Evolutionary conservation across 1,284 basidiomycete genomes (phyloP).

Genomic region (Cystobasidium pallidum): DNA sequence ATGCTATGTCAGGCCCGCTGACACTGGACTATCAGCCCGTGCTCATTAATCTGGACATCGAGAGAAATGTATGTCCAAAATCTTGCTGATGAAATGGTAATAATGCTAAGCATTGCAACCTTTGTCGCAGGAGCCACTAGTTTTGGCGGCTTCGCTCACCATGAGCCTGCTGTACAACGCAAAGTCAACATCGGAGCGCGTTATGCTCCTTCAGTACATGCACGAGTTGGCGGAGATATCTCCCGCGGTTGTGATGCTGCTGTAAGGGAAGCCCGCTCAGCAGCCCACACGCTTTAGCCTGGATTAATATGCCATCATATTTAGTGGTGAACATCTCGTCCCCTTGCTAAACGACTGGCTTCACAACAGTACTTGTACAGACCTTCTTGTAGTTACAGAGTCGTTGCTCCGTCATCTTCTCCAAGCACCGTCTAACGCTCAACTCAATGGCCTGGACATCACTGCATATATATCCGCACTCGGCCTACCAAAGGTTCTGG

Average conservation of each 20-base stretch:
- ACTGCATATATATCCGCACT: constrained; percentile 32
- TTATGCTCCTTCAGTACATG: constrained; percentile 25
- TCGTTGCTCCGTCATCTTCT: constrained; percentile 1
- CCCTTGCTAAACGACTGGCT: constrained; percentile 2
- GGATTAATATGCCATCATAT: no score
- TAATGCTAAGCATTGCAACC: neutral
- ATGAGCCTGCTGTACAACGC: constrained; percentile 19
- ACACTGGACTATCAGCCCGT: constrained; percentile 1
- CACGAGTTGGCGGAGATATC: constrained; percentile 37
- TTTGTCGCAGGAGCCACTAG: constrained; percentile 30
- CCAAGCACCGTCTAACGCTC: constrained; percentile 3
- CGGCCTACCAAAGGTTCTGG: constrained; percentile 29
- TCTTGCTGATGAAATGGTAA: neutral
- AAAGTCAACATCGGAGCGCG: neutral
- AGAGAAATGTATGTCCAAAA: constrained; percentile 1
- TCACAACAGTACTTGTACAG: neutral
- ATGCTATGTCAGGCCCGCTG: neutral
- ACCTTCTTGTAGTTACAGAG: constrained; percentile 4
- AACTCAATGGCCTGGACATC: constrained; percentile 31
- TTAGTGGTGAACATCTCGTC: constrained; percentile 2
- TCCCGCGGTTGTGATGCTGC: constrained; percentile 21
- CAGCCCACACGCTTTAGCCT: neutral
- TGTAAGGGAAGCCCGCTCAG: constrained; percentile 6
- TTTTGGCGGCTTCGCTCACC: constrained; percentile 31
- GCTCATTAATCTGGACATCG: constrained; percentile 8